phyloP scores from a whole-genome alignment of 306 rosid genomes.

The Malus fusca region DNA sequence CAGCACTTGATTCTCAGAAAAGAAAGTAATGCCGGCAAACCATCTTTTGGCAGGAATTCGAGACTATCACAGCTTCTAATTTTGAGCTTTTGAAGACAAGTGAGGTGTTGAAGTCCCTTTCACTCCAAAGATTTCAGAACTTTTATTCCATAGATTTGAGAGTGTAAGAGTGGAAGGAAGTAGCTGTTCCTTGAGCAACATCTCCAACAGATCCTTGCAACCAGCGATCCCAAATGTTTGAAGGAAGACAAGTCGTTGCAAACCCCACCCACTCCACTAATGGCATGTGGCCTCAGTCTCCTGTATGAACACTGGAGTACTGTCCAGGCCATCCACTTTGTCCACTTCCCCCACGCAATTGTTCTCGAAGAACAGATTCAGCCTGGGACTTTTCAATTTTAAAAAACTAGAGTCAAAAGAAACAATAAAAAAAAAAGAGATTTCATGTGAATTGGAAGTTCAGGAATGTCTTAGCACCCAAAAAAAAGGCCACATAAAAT shows the following conservation, averaged over 20 bases:
- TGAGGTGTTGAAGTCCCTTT: not conserved
- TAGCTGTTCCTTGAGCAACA: not conserved
- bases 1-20: accelerated
- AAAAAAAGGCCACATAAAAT: too few relatives aligned
- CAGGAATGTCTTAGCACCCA: not conserved
- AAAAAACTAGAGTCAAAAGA: slow-evolving; percentile 17
- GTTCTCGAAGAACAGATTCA: not conserved
- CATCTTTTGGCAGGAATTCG: not conserved
- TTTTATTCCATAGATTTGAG: accelerated
- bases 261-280: not conserved
- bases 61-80: accelerated
- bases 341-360: too few relatives aligned
- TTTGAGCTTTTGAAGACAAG: not conserved
- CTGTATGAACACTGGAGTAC: too few relatives aligned
- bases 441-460: not conserved
- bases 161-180: not conserved
- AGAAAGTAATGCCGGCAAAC: not conserved
- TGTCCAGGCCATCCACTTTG: too few relatives aligned
- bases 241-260: not conserved
- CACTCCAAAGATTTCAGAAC: not conserved
- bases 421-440: not conserved
- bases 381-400: slow-evolving; percentile 26
- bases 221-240: not conserved
- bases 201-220: not conserved
- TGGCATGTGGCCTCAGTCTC: too few relatives aligned